Percentiles rank a stretch among this genome's conserved stretches.
Conservation (phyloP, 2,329 filamentous ascomycete genomes). For the Trichoderma sp. region DNA sequence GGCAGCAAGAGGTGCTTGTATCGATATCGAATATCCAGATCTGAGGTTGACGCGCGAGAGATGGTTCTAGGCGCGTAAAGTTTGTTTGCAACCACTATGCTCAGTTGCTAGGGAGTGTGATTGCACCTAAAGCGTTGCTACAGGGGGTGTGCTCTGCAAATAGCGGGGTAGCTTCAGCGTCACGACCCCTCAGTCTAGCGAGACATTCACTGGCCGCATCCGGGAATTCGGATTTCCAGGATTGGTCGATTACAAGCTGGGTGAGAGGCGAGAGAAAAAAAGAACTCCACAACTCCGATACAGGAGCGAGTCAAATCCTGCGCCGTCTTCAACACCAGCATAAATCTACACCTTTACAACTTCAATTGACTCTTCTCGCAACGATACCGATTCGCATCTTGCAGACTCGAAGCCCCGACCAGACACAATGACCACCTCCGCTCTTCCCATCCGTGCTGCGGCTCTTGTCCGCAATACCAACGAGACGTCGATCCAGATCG, state of each 20-base stretch:
- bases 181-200: constrained; percentile 13
- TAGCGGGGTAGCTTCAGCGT: constrained; percentile 32
- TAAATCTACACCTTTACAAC: not conserved
- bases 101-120: constrained; percentile 18
- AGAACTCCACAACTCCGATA: constrained; percentile 15
- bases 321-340: not conserved
- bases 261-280: not conserved
- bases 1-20: not conserved
- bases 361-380: not conserved
- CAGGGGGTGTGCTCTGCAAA: constrained; percentile 27
- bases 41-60: constrained; percentile 1
- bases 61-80: constrained; percentile 1
- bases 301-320: constrained; percentile 16
- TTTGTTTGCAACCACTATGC: not conserved
- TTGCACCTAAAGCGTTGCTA: constrained; percentile 17
- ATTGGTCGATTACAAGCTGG: no score
- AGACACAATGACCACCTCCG: constrained; percentile 1
- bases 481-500: constrained; percentile 94
- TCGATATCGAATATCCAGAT: not conserved
- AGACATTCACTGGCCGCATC: not conserved
- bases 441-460: constrained; percentile 37
- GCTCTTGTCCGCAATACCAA: constrained; percentile 87
- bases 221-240: not conserved
- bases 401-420: not conserved
- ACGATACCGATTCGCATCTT: not conserved